Conservation (phyloP, 2,329 filamentous ascomycete genomes). For the Verticillium klebahnii region DNA sequence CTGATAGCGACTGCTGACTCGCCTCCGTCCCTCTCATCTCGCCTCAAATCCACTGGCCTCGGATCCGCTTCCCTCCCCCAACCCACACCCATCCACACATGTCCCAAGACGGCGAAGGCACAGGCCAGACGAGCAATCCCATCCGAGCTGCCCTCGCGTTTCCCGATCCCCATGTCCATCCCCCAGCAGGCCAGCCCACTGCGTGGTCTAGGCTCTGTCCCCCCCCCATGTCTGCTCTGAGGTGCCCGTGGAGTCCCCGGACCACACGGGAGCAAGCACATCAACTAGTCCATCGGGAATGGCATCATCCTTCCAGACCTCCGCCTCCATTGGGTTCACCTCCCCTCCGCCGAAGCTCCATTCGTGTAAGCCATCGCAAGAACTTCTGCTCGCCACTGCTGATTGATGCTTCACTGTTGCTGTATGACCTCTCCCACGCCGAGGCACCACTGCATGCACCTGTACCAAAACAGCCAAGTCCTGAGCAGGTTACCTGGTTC, state of each 20-base stretch:
- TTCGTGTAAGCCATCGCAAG: too few relatives aligned
- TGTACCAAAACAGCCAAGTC: neutral
- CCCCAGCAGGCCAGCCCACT: neutral
- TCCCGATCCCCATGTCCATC: neutral
- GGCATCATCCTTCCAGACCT: neutral
- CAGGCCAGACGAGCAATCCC: neutral
- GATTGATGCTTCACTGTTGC: too few relatives aligned
- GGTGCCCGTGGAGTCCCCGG: neutral
- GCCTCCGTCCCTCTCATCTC: neutral
- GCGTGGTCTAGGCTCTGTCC: neutral
- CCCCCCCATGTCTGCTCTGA: neutral
- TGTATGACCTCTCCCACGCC: neutral
- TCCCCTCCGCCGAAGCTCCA: too few relatives aligned
- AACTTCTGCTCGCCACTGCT: neutral
- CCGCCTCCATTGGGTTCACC: neutral
- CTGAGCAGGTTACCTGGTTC: neutral
- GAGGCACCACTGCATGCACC: neutral
- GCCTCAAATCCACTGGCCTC: neutral
- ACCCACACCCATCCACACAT: neutral
- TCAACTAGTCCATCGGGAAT: neutral
- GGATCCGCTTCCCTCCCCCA: neutral
- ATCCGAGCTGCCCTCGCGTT: neutral
- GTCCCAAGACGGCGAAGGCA: neutral
- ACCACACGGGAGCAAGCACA: neutral
- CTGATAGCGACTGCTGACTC: neutral